These are phyloP conservation scores for Alternaria incomplexa DNA, from an alignment of 2,329 filamentous ascomycete genomes.

Conservation along the genomic window DNA sequence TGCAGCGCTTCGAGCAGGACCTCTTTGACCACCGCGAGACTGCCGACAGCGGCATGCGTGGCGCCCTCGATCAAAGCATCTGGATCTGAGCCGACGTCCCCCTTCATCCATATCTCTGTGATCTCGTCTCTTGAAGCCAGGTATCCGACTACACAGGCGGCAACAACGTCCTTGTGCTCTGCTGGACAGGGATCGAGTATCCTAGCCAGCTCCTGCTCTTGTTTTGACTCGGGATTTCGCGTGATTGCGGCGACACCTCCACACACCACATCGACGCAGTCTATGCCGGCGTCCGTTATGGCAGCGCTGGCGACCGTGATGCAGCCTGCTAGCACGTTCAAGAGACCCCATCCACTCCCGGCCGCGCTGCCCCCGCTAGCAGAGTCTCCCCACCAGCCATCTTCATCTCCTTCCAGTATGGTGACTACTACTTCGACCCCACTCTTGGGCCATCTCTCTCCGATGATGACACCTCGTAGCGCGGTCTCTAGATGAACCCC, in stretches of 20 bases:
- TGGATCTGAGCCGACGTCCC: conserved; percentile 59
- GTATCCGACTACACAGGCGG: conserved; percentile 90
- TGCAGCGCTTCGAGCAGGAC: conserved; percentile 61
- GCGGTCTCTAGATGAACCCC: conserved; percentile 91
- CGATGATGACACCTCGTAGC: conserved; percentile 85
- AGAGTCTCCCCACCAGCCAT: conserved; percentile 67
- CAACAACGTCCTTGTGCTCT: conserved; percentile 77
- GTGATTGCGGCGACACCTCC: conserved; percentile 89
- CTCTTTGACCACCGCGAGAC: conserved; percentile 65
- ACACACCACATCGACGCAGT: conserved; percentile 88
- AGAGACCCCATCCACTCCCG: conserved; percentile 77
- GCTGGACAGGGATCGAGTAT: conserved; percentile 83
- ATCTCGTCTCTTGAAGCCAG: conserved; percentile 86
- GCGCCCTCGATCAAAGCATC: conserved; percentile 68
- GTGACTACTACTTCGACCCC: conserved; percentile 95
- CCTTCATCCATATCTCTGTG: conserved; percentile 94
- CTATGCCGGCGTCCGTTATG: conserved; percentile 91
- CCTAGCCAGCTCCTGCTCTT: conserved; percentile 51
- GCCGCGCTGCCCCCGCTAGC: conserved; percentile 53
- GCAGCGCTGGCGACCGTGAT: conserved; percentile 94
- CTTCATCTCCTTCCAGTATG: conserved; percentile 90
- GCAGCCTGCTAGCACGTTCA: conserved; percentile 90
- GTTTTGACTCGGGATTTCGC: conserved; percentile 34
- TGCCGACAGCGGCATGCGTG: conserved; percentile 66
- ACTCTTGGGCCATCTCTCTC: conserved; percentile 97